Base-by-base conservation (phyloP, 1,139 yeast species). In the Taiozyma sp. region DNA sequence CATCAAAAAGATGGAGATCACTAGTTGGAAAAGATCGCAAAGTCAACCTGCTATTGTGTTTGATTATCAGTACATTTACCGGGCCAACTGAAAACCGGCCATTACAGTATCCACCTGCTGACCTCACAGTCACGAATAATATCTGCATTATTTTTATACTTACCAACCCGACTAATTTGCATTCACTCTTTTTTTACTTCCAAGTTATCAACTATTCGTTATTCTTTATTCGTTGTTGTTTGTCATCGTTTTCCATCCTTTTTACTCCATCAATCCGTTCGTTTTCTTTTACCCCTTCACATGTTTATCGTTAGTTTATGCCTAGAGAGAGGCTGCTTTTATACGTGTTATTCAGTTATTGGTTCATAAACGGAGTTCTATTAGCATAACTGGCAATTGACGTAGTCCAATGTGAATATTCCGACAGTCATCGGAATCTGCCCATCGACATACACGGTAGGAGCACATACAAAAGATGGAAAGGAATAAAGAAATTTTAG, bases 21-120 rank as follows among this genome's bases (percentile, higher is more conserved):
- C 67, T 39, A 68, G 79, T 4, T 80, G 84, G 84, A 80, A 79
- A 63, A 62, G 83, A 47, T 64, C 70, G n/a, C 77, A 75, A 53
- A 65, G 67, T 46, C 65, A 68, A 10, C 61, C 65, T 3, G 47
- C 51, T 16, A 51, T 55, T 4, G 67, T 63, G 8, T 62, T 60
- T 48, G 68, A 66, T 42, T 65, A 65, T 47, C 69, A 66, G 46
- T 64, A 57, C 49, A 58, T 66, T 14, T 53, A 50, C 26, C 35
- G 52, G n/a, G 14, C 24, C 41, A 37, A 43, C 35, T 26, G 13
- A 42, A 11, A 13, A 14, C 9, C 44, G 16, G 3, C 26, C 24
- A 14, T 4, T 8, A 28, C 14, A 11, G n/a, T 30, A 13, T 3
- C 34, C 34, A 6, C 34, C 14, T 5, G 19, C 41, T 37, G 22